These are phyloP conservation scores for Croton setiger DNA, from an alignment of 441 rosid genomes.

Conservation along the genomic window DNA sequence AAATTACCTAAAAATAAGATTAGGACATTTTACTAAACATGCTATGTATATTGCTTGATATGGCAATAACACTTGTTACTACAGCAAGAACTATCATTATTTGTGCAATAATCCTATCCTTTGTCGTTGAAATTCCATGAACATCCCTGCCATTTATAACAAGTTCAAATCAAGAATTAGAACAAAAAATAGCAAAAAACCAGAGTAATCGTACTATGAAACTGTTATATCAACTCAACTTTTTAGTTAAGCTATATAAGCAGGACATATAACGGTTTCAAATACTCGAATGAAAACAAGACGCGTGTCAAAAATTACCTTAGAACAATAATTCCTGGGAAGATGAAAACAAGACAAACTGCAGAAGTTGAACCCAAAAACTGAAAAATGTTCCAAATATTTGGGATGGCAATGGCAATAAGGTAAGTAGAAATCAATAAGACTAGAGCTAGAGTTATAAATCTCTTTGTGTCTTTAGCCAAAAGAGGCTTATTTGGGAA, in stretches of 20 bases:
- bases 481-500: conserved; percentile 42
- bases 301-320: conserved; percentile 44
- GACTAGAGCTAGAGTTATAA: conserved; percentile 44
- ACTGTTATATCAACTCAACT: no score
- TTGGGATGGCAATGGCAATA: conserved; percentile 62
- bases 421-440: conserved; percentile 47
- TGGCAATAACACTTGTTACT: conserved; percentile 66
- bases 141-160: conserved; percentile 48
- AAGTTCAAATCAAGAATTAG: conserved; percentile 6
- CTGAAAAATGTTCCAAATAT: conserved; percentile 81
- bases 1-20: neutral
- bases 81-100: conserved; percentile 61
- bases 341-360: conserved; percentile 72
- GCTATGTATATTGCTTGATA: conserved; percentile 53
- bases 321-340: conserved; percentile 70
- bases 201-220: no score
- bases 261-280: no score
- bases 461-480: conserved; percentile 51
- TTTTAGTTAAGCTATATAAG: no score
- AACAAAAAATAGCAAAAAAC: no score
- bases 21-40: conserved; percentile 23
- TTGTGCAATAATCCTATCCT: conserved; percentile 54
- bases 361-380: conserved; percentile 81
- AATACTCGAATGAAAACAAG: no score
- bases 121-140: conserved; percentile 50